Conservation (phyloP, 164 flowering plant species). For the Macadamia integrifolia region DNA sequence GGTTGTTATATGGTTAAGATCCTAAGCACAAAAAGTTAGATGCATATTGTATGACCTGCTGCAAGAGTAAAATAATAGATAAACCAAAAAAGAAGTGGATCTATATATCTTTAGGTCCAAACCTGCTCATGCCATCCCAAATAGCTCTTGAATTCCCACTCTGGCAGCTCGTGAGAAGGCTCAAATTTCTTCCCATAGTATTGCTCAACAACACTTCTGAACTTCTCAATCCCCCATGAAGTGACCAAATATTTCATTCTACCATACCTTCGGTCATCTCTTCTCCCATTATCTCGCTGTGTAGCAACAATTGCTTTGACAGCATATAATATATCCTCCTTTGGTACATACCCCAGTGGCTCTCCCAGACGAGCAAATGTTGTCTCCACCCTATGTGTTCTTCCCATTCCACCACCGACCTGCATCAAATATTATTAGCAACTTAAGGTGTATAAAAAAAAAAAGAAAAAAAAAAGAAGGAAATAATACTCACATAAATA, state of each 20-base stretch:
- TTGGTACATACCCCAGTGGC: constrained; percentile 92
- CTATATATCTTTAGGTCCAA: not conserved
- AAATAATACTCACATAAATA: constrained; percentile 57
- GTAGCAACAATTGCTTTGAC: constrained; percentile 97
- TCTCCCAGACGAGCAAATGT: constrained; percentile 95
- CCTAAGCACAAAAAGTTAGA: not conserved
- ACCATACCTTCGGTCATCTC: constrained; percentile 94
- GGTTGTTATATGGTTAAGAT: not conserved
- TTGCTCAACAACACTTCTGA: constrained; percentile 81
- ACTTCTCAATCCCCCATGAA: constrained; percentile 98
- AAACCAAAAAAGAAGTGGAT: not conserved
- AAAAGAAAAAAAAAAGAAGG: not conserved
- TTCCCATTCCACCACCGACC: constrained; percentile 99
- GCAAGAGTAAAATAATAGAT: not conserved
- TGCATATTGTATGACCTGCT: not conserved
- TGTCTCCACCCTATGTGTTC: constrained; percentile 80
- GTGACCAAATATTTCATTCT: constrained; percentile 92
- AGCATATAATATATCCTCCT: constrained; percentile 90
- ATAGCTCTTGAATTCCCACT: constrained; percentile 94
- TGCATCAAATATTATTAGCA: constrained; percentile 24
- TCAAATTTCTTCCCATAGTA: constrained; percentile 96
- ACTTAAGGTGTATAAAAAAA: not conserved
- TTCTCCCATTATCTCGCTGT: constrained; percentile 93
- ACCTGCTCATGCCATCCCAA: constrained; percentile 99
- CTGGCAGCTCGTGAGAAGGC: constrained; percentile 72